Conservation (phyloP, 441 rosid species). For the Capsella rubella region DNA sequence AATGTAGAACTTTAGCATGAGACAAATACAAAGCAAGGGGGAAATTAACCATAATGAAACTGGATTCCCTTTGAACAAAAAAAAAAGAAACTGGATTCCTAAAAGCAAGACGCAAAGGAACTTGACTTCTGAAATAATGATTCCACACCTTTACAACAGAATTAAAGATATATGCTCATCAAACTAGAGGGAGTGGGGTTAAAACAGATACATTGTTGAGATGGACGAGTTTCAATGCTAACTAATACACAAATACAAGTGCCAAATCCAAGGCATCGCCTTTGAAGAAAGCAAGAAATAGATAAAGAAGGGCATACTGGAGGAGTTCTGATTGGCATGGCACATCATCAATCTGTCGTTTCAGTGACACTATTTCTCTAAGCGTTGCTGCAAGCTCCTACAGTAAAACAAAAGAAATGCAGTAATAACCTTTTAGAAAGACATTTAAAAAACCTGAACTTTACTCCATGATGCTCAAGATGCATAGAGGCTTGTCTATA, state of each 20-base stretch:
- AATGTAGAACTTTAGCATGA: slow-evolving; percentile 24
- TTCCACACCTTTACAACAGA: slow-evolving; percentile 16
- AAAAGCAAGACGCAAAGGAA: too few species aligned
- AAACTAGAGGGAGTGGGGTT: not conserved
- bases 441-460: slow-evolving; percentile 8
- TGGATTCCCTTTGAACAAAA: slow-evolving; percentile 4
- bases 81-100: slow-evolving; percentile 18
- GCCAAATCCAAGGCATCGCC: not conserved
- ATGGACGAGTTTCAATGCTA: slow-evolving; percentile 16
- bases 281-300: slow-evolving; percentile 10
- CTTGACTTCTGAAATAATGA: not conserved
- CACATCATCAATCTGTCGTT: slow-evolving; percentile 68
- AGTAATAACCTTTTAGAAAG: slow-evolving; percentile 11
- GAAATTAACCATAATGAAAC: slow-evolving; percentile 9
- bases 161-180: slow-evolving; percentile 14
- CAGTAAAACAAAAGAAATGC: slow-evolving; percentile 7
- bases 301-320: slow-evolving; percentile 58
- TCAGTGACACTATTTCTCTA: slow-evolving; percentile 61
- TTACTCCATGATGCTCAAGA: slow-evolving; percentile 5
- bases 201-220: slow-evolving; percentile 3
- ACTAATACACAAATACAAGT: slow-evolving; percentile 16
- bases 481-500: slow-evolving; percentile 3
- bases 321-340: slow-evolving; percentile 79
- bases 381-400: slow-evolving; percentile 73
- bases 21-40: slow-evolving; percentile 7